phyloP scores from a whole-genome alignment of 1,284 basidiomycete genomes.

The Ganoderma sinense region DNA sequence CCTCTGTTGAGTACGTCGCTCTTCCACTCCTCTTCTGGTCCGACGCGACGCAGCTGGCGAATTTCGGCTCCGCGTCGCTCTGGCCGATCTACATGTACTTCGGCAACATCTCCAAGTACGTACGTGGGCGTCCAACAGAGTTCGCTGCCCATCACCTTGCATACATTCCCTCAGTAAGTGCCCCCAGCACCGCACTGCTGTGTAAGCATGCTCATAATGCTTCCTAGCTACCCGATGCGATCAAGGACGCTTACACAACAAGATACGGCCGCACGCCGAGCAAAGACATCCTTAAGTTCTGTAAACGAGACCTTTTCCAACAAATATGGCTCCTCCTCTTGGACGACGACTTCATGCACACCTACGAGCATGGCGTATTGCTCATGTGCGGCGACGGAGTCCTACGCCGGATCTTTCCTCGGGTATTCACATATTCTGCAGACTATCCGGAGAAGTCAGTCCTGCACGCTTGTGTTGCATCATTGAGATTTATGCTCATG shows the following conservation, averaged over 20 bases:
- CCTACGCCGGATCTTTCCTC: slow-evolving; percentile 31
- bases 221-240: slow-evolving; percentile 33
- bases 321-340: slow-evolving; percentile 30
- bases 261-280: slow-evolving; percentile 24
- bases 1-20: slow-evolving; percentile 17
- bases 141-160: slow-evolving; percentile 34
- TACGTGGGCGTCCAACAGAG: slow-evolving; percentile 23
- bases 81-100: slow-evolving; percentile 21
- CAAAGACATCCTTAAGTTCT: slow-evolving; percentile 26
- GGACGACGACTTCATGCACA: slow-evolving; percentile 32
- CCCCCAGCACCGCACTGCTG: not conserved
- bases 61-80: slow-evolving; percentile 26
- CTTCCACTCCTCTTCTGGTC: slow-evolving; percentile 27
- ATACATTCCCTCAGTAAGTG: slow-evolving; percentile 40
- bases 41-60: slow-evolving; percentile 27
- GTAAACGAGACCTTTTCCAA: slow-evolving; percentile 35
- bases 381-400: slow-evolving; percentile 36
- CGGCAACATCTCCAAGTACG: slow-evolving; percentile 34
- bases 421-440: slow-evolving; percentile 39
- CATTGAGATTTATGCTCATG: too few relatives aligned
- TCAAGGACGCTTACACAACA: slow-evolving; percentile 37
- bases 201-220: too few relatives aligned
- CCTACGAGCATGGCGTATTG: slow-evolving; percentile 37
- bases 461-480: not conserved
- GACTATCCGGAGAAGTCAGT: slow-evolving; percentile 41